Percentiles rank a stretch among this genome's conserved stretches.
Evolutionary conservation across 257 asterid species (phyloP).

Genomic region (Ilex asprella): DNA sequence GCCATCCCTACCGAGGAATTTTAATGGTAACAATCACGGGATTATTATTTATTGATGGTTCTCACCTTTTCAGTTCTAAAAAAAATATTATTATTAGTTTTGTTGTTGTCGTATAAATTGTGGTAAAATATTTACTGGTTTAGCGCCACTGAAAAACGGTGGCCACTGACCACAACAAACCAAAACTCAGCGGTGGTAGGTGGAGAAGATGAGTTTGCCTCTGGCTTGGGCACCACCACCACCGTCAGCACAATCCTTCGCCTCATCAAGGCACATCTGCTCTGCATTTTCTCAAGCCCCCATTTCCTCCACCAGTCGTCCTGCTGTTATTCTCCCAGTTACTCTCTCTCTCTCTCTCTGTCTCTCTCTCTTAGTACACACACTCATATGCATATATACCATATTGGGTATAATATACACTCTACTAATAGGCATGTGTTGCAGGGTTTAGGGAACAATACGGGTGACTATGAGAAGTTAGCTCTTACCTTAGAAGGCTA

Average conservation of each 20-base stretch:
- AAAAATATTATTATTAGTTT: too few relatives aligned
- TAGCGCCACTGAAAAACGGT: too few relatives aligned
- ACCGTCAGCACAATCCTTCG: slow-evolving; percentile 23
- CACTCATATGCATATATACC: not conserved
- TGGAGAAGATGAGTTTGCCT: slow-evolving; percentile 32
- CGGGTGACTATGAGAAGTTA: slow-evolving; percentile 65
- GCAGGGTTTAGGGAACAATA: slow-evolving; percentile 89
- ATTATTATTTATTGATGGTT: too few relatives aligned
- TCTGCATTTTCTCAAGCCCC: slow-evolving; percentile 21
- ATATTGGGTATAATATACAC: not conserved
- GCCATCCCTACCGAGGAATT: too few relatives aligned
- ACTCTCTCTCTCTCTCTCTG: slow-evolving; percentile 12
- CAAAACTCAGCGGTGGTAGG: not conserved
- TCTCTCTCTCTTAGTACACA: not conserved
- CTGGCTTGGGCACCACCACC: slow-evolving; percentile 36
- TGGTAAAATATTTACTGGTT: too few relatives aligned
- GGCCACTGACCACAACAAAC: too few relatives aligned
- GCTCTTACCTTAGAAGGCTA: slow-evolving; percentile 55
- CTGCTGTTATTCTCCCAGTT: slow-evolving; percentile 92
- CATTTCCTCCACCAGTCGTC: slow-evolving; percentile 51
- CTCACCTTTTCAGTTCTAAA: too few relatives aligned
- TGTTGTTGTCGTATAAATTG: too few relatives aligned
- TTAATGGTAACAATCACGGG: too few relatives aligned
- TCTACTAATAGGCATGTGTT: not conserved
- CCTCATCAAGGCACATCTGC: slow-evolving; percentile 29